phyloP scores from a whole-genome alignment of 495 filamentous ascomycete species.

The Aspergillus carlsbadensis region DNA sequence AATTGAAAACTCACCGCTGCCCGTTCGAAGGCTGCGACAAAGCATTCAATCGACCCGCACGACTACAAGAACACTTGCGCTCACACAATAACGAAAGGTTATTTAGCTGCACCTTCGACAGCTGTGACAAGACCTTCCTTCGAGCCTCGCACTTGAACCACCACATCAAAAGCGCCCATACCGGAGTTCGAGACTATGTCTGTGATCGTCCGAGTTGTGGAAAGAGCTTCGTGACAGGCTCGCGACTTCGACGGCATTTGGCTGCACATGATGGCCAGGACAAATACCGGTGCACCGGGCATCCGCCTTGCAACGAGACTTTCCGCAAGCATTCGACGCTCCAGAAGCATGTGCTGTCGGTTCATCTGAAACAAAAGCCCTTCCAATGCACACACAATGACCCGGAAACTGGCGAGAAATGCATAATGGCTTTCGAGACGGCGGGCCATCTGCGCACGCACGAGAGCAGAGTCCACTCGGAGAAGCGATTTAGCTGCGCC shows the following conservation, averaged over 20 bases:
- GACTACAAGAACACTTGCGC: slow-evolving; percentile 72
- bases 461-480: slow-evolving; percentile 64
- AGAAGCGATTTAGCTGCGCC: slow-evolving; percentile 68
- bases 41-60: slow-evolving; percentile 83
- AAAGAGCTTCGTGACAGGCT: slow-evolving; percentile 76
- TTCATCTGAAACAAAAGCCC: slow-evolving; percentile 67
- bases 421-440: slow-evolving; percentile 69
- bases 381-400: slow-evolving; percentile 64
- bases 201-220: slow-evolving; percentile 71
- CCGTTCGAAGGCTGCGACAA: slow-evolving; percentile 68
- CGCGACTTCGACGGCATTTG: slow-evolving; percentile 67
- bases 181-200: slow-evolving; percentile 63
- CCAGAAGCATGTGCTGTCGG: slow-evolving; percentile 71
- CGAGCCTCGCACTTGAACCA: slow-evolving; percentile 78
- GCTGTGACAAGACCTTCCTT: slow-evolving; percentile 78
- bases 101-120: slow-evolving; percentile 63
- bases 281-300: slow-evolving; percentile 69
- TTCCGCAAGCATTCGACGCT: slow-evolving; percentile 91
- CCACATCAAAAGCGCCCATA: slow-evolving; percentile 81
- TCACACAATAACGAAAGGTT: slow-evolving; percentile 79
- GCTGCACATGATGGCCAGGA: slow-evolving; percentile 67
- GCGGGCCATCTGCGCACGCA: slow-evolving; percentile 68
- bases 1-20: slow-evolving; percentile 72
- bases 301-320: slow-evolving; percentile 68
- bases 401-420: slow-evolving; percentile 55